Base-by-base conservation (phyloP, 2,329 filamentous ascomycete species). In the Leptographium lundbergii region DNA sequence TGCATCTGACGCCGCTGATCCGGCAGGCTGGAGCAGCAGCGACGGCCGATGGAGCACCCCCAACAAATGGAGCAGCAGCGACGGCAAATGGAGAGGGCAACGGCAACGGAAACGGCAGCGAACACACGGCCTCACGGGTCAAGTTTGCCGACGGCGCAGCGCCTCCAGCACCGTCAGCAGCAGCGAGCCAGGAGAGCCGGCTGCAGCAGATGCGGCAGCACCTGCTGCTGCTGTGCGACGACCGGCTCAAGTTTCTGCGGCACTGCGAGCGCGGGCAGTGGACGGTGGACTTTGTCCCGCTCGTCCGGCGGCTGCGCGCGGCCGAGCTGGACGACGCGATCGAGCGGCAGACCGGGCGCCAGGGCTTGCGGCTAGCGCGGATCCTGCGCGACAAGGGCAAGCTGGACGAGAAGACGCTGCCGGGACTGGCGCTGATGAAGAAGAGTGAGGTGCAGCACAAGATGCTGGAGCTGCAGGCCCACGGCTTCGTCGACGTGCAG, bases 361-460 rank as follows among this genome's bases (percentile, higher is more conserved):
- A 87, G 54, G 90, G 90, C 0, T 80, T 92, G 22, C 88, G 92
- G 10, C 77, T 99, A n/a, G 81, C 91, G 24, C 87, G 90, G 24
- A 90, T 97, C 59, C 79, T 99, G 24, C 81, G 87, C 47, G 85
- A 88, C 60, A 90, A 91, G 68, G 94, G 94, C 57, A 96, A 94
- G 68, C 77, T 97, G n/a, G 92, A 97, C 65, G 94, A 99, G 71
- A 95, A 95, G 71, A 86, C 88, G 61, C 78, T 96, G 14, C 87
- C 88, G 45, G 85, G 85, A 56, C 79, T 91, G 59, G 88, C 88
- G 57, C 81, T 99, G 61, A 86, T 96, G 76, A 87, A 87, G 60
- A 89, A 92, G 66, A 85, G 87, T 60, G 89, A 96, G 57, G 83
- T 97, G 27, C 89, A 94, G 54, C 84, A 86, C 60, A 87, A 91